Evolutionary conservation across 176 grass and related monocot genomes (phyloP), one percentile per base, ranked within the genome.

Genomic region (Carex littledalei): DNA sequence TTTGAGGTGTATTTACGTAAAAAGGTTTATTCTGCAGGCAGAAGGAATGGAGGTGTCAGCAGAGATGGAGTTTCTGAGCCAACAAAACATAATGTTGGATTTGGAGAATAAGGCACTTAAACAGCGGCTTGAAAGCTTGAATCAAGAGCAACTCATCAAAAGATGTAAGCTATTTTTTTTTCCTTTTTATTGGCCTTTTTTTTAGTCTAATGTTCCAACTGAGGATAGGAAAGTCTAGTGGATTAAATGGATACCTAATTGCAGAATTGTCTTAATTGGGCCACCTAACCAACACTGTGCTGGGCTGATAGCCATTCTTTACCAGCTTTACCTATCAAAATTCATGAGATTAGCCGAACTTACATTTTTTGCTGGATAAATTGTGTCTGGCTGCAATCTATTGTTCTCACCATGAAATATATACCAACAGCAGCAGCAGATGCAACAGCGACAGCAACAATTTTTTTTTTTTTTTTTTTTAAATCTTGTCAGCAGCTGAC

Each of bases 41-140:
- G 93, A 95, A 88, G 90, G 93, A 56, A 85, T 88, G 79, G 91
- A 92, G 81, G 90, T 90, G 54, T 94, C 93, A 84, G 93, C 96
- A 81, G 96, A 99, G 90, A 86, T 99, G 87, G 93, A 95, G 31
- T 99, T 99, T 87, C 88, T 95, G 76, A 90, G 86, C 74, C 88
- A 93, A 59, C 93, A 99, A 78, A 95, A 99, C 90, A 94, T 99
- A 81, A 95, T 99, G 56, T 72, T 99, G 13, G 90, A 93, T 86
- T 88, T 99, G 86, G 96, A 99, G 89, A 99, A 99, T 67, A 95
- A 93, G 86, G 79, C 93, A 43, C 89, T 99, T 80, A 99, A 95
- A 86, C 96, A 99, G 80, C 89, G 93, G 52, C 76, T 99, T 17
- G 93, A 99, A 82, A 92, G 90, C 84, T 57, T 95, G 82, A 81